Evolutionary conservation across 139 green algal species (phyloP).

Genomic region (Penium margaritaceum): DNA sequence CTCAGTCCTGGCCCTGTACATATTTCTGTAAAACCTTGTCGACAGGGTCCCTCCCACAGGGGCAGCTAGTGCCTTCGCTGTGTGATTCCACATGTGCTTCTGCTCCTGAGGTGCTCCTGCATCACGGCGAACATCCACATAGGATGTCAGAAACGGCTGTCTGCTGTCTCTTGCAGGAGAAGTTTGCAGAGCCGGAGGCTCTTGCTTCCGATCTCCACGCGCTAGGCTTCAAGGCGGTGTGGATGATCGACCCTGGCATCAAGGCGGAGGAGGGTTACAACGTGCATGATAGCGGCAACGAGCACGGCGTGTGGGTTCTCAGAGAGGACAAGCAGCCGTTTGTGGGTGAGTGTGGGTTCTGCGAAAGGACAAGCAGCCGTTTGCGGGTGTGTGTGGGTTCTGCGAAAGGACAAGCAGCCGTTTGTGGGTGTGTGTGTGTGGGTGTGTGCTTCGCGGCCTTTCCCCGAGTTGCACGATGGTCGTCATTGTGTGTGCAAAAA

Average conservation of each 20-base stretch:
- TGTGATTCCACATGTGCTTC: no score
- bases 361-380: constrained; percentile 8
- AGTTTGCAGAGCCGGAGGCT: constrained; percentile 27
- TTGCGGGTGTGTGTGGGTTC: constrained; percentile 31
- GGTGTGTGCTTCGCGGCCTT: no score
- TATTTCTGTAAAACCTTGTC: no score
- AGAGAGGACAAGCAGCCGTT: constrained; percentile 15
- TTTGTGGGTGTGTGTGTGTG: constrained; percentile 34
- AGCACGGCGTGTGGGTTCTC: constrained; percentile 26
- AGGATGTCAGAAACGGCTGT: no score
- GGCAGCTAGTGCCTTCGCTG: no score
- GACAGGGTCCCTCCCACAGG: no score
- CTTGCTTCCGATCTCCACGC: constrained; percentile 16
- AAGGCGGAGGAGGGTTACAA: constrained; percentile 16
- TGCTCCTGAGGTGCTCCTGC: no score
- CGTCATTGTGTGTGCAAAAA: no score
- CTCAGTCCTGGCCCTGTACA: no score
- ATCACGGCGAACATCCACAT: no score
- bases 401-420: constrained; percentile 1
- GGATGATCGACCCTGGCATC: constrained; percentile 43
- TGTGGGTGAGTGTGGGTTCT: constrained; percentile 31
- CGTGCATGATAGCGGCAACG: constrained; percentile 12
- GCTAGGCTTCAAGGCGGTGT: constrained; percentile 37
- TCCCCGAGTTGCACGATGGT: no score
- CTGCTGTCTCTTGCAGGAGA: no score